A percentile compares a stretch with the other conserved stretches of the same genome.
These are phyloP conservation scores for Leptodermis oblonga DNA, from an alignment of 257 asterid genomes.

Conservation along the genomic window DNA sequence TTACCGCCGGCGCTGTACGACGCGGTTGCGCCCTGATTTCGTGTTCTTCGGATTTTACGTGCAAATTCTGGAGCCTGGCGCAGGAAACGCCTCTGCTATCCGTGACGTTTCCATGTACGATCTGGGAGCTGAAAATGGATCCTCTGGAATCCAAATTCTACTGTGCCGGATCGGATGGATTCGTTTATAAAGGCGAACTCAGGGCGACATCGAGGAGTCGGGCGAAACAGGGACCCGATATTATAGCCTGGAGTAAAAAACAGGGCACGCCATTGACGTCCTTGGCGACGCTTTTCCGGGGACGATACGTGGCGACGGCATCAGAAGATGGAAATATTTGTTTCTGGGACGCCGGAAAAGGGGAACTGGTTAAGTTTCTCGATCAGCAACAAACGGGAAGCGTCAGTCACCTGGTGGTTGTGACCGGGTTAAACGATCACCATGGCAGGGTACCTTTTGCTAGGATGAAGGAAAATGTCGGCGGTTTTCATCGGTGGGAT, in stretches of 20 bases:
- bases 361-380: conserved; percentile 7
- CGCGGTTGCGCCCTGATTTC: conserved; percentile 6
- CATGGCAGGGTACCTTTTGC: neutral
- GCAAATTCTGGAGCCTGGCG: conserved; percentile 19
- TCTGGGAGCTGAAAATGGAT: conserved; percentile 13
- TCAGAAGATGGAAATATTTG: conserved; percentile 16
- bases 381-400: conserved; percentile 11
- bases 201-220: neutral
- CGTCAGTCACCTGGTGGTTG: conserved; percentile 4
- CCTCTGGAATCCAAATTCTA: conserved; percentile 13
- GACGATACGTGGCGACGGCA: neutral
- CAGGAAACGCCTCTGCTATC: neutral
- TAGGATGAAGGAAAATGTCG: neutral
- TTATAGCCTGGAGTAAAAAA: conserved; percentile 1
- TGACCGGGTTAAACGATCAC: neutral
- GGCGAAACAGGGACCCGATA: conserved; percentile 5
- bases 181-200: conserved; percentile 4
- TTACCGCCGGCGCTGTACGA: conserved; percentile 9
- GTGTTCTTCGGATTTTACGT: conserved; percentile 16
- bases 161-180: conserved; percentile 20
- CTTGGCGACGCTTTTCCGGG: conserved; percentile 7
- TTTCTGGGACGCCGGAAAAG: conserved; percentile 5
- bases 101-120: conserved; percentile 5
- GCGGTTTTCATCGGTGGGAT: conserved; percentile 1
- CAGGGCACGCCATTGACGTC: neutral